Evolutionary conservation across 148 eudicot species (phyloP), one percentile per base, ranked within the genome.

Genomic region (Rhododendron griersonianum): DNA sequence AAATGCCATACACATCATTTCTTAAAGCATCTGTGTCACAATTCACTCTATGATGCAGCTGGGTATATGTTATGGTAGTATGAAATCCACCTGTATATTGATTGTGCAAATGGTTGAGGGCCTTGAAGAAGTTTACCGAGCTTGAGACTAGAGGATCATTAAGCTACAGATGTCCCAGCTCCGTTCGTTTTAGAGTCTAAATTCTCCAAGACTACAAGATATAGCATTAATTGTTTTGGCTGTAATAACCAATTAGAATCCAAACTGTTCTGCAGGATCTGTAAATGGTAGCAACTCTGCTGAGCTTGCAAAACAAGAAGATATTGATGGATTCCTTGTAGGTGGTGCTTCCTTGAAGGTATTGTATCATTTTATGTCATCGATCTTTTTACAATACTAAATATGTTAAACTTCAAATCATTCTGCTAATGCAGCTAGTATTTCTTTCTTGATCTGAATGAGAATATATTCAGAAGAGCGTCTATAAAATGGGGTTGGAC

Each of bases 331-430:
- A 69, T 97, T 97, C 89, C 98, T 97, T 30, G 99, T 97, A 14
- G 99, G 99, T 47, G 99, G 99, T 78, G 99, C 99, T 89, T 95
- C 99, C 84, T 89, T 97, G 59, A 97, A 97, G 98, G 99, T 97
- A 93, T 80, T 67, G 78, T 55, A 55, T 55, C 5, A 16, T 55
- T 55, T 4, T 47, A 7, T 61, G 71, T n/a, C 30, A 55, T 78
- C 5, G 47, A 80, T 39, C 71, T 63, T 67, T n/a, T 67, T 67
- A n/a, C 35, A n/a, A 25, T 21, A n/a, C 4, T 3, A 63, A 63
- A 2, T 5, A 67, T 67, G 25, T 63, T 63, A 55, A 63, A 63
- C 28, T 67, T 23, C 57, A 9, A 35, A 37, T 44, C 21, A 19
- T 65, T 33, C 14, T 67, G 39, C 61, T 59, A 35, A 55, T 55